A percentile compares a stretch with the other conserved stretches of the same genome.
These are phyloP conservation scores for Hyaloscypha bicolor DNA, from an alignment of 495 filamentous ascomycete genomes.

Conservation along the genomic window DNA sequence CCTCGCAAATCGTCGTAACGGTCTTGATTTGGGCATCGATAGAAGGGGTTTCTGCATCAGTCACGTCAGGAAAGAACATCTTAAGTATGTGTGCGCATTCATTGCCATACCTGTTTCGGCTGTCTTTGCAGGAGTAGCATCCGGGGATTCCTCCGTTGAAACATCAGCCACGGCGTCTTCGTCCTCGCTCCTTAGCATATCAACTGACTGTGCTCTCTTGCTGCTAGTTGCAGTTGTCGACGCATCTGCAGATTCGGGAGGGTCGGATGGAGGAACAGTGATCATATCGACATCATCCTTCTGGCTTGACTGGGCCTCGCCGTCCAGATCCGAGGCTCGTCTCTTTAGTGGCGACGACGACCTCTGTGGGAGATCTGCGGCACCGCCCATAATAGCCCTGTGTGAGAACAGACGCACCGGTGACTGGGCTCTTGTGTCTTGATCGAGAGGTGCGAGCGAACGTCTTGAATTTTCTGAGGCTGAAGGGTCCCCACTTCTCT, in stretches of 20 bases:
- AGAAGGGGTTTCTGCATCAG: constrained; percentile 44
- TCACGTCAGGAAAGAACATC: constrained; percentile 1
- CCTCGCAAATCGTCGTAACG: constrained; percentile 63
- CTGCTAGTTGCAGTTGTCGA: constrained; percentile 2
- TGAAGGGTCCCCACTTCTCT: constrained; percentile 52
- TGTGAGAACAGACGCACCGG: constrained; percentile 45
- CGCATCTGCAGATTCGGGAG: constrained; percentile 4
- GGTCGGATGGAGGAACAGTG: constrained; percentile 32
- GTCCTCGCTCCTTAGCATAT: constrained; percentile 25
- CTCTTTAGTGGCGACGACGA: constrained; percentile 59
- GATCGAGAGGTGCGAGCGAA: constrained; percentile 35
- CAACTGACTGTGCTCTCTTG: constrained; percentile 26
- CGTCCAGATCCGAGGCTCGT: constrained; percentile 55
- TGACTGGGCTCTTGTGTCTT: constrained; percentile 33
- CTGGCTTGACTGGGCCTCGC: constrained; percentile 26
- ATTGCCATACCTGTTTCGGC: constrained; percentile 21
- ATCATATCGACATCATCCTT: constrained; percentile 54
- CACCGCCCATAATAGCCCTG: constrained; percentile 55
- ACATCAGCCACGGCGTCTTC: constrained; percentile 1
- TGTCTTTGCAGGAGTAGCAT: neutral
- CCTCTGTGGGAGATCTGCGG: constrained; percentile 50
- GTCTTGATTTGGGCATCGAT: constrained; percentile 77
- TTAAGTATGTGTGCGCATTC: neutral
- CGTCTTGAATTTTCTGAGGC: constrained; percentile 16
- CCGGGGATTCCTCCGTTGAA: neutral